Conservation (phyloP, 345 rosid genomes). For the Microcos paniculata region DNA sequence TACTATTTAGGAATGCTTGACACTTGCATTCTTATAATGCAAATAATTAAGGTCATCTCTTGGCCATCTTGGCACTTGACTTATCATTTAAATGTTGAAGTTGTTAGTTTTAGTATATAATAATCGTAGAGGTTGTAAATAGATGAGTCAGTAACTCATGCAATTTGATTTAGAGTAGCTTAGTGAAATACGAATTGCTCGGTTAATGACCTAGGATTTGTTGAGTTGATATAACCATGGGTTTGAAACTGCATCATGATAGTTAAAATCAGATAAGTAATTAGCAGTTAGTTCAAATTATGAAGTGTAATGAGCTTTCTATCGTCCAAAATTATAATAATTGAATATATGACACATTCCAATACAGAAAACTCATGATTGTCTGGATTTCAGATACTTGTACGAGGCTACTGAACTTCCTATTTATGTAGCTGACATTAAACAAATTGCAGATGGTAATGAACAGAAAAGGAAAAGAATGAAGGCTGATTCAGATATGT, state of each 20-base stretch:
- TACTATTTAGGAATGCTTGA: neutral
- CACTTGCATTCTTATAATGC: neutral
- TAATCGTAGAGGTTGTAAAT: neutral
- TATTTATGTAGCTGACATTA: conserved; percentile 26
- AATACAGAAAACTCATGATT: neutral
- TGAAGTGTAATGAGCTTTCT: neutral
- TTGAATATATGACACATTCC: neutral
- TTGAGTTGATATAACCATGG: neutral
- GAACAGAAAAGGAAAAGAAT: conserved; percentile 74
- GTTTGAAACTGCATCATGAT: neutral
- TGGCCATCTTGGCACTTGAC: neutral
- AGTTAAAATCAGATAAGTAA: neutral
- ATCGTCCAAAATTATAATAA: neutral
- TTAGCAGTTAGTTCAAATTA: neutral
- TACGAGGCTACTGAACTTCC: conserved; percentile 2
- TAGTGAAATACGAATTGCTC: neutral
- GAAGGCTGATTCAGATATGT: conserved; percentile 70
- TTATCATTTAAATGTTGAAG: neutral
- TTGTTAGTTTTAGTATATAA: neutral
- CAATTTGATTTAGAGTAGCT: conserved; percentile 6
- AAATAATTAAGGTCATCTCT: neutral
- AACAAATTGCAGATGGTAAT: conserved; percentile 64
- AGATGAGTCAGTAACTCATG: neutral
- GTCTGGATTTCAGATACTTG: neutral
- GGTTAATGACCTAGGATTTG: neutral